These are phyloP conservation scores for Solanum chaucha DNA, from an alignment of 257 asterid genomes.

Conservation along the genomic window DNA sequence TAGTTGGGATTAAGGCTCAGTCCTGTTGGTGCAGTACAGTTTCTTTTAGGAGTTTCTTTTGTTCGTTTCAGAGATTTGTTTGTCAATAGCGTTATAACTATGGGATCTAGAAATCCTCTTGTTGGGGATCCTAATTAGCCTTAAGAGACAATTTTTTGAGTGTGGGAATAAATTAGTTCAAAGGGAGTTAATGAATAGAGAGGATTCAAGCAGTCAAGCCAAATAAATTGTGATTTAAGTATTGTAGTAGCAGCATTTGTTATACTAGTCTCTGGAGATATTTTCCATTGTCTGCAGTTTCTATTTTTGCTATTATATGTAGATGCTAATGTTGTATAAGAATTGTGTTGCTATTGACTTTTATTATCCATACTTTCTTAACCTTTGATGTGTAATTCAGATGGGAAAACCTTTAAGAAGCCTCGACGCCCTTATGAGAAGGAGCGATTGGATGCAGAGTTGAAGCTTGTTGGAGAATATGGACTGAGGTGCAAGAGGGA, in stretches of 20 bases:
- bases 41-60: not conserved
- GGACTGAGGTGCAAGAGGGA: slow-evolving; percentile 29
- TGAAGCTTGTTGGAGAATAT: slow-evolving; percentile 55
- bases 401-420: slow-evolving; percentile 15
- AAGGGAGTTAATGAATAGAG: not conserved
- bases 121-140: not conserved
- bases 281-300: not conserved
- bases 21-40: not conserved
- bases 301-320: not conserved
- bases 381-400: not conserved
- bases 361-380: not conserved
- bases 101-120: not conserved
- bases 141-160: not conserved
- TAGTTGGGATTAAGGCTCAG: not conserved
- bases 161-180: not conserved
- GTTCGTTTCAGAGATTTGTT: not conserved
- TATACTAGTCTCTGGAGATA: not conserved
- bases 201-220: not conserved
- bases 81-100: not conserved
- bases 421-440: slow-evolving; percentile 64
- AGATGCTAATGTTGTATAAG: not conserved
- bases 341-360: not conserved
- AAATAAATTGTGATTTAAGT: not conserved
- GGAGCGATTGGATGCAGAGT: slow-evolving; percentile 55
- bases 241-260: not conserved